Conservation (phyloP, 352 stramenopile genomes). For the Phytopythium vexans region DNA sequence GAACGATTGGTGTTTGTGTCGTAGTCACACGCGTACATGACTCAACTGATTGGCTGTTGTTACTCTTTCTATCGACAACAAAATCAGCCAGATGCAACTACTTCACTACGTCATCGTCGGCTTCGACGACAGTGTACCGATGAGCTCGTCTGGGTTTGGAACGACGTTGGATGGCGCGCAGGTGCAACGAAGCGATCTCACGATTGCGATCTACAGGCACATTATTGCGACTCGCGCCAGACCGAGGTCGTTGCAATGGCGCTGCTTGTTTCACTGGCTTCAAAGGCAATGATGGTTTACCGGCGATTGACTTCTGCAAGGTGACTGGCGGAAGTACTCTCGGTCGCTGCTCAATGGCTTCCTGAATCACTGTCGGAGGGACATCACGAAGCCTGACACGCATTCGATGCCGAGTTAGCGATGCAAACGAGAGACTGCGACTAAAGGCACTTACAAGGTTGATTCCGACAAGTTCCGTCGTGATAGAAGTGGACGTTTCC, state of each 20-base stretch:
- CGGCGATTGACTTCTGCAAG: slow-evolving; percentile 7
- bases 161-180: slow-evolving; percentile 51
- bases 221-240: slow-evolving; percentile 4
- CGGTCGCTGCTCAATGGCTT: neutral
- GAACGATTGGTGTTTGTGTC: no score
- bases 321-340: neutral
- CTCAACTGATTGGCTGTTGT: neutral
- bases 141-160: slow-evolving; percentile 32
- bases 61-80: slow-evolving; percentile 6
- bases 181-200: slow-evolving; percentile 58
- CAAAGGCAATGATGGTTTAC: slow-evolving; percentile 8
- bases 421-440: no score
- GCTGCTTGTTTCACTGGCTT: slow-evolving; percentile 13
- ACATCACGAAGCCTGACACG: no score
- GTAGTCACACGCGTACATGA: no score
- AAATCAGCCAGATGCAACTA: no score
- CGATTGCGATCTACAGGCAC: slow-evolving; percentile 49
- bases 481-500: no score
- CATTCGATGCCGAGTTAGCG: no score
- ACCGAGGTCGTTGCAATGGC: slow-evolving; percentile 9
- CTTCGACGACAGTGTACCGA: slow-evolving; percentile 25
- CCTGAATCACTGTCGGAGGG: no score
- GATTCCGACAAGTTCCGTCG: no score
- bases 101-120: slow-evolving; percentile 11
- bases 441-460: no score